Conservation (phyloP, 495 filamentous ascomycete genomes). For the Penicillium samsonianum region DNA sequence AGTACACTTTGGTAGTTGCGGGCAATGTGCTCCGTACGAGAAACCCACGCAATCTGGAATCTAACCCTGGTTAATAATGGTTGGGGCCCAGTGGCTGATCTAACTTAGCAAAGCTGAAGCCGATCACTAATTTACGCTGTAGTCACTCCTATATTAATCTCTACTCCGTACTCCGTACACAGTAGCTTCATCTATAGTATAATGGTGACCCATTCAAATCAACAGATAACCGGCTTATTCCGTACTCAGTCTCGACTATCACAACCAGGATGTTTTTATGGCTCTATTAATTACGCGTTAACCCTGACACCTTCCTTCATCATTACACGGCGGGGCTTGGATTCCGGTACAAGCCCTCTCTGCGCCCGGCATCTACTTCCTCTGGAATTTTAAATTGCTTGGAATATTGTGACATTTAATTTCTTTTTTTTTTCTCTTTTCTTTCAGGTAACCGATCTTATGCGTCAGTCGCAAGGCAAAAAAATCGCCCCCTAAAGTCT, state of each 20-base stretch:
- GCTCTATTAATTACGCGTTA: slow-evolving; percentile 14
- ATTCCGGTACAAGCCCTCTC: slow-evolving; percentile 13
- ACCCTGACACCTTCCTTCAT: slow-evolving; percentile 10
- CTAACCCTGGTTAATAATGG: slow-evolving; percentile 8
- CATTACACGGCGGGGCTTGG: slow-evolving; percentile 28
- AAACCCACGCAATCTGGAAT: background rate
- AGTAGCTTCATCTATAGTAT: background rate
- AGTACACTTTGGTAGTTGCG: slow-evolving; percentile 1
- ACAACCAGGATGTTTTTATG: slow-evolving; percentile 7
- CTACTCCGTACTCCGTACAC: background rate
- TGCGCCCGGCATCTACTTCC: slow-evolving; percentile 20
- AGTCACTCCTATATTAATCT: background rate
- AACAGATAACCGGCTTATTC: slow-evolving; percentile 2
- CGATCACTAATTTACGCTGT: slow-evolving; percentile 11
- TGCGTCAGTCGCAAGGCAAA: slow-evolving; percentile 14
- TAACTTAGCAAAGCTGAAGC: slow-evolving; percentile 22
- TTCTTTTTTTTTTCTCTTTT: background rate
- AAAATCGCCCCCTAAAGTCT: background rate
- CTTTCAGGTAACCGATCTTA: slow-evolving; percentile 20
- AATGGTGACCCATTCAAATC: background rate
- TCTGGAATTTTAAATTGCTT: background rate
- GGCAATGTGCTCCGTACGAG: background rate
- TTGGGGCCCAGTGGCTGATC: background rate
- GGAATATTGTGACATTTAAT: background rate
- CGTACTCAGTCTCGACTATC: slow-evolving; percentile 9